Evolutionary conservation across 169 alveolate species (phyloP).

Genomic region (Perkinsus olseni): DNA sequence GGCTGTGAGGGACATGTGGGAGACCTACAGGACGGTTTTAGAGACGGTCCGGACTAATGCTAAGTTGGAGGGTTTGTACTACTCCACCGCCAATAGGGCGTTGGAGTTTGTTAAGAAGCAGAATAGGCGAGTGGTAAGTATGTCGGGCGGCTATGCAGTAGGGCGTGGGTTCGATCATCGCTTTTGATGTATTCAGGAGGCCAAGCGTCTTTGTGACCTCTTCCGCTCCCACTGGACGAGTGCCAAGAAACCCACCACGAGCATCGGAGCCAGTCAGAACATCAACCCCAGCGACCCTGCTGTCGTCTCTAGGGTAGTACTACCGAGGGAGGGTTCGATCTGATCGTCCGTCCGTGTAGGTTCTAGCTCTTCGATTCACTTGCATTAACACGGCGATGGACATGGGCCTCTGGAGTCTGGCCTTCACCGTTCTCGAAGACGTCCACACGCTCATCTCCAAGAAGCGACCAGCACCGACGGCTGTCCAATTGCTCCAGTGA

Average conservation of each 20-base stretch:
- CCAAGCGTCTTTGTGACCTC: background rate
- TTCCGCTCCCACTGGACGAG: background rate
- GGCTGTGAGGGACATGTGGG: background rate
- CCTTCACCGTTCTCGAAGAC: background rate
- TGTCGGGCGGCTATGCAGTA: background rate
- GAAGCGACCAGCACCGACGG: background rate
- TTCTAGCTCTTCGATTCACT: background rate
- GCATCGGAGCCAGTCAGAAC: background rate
- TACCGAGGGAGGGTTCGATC: background rate
- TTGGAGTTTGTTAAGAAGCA: background rate
- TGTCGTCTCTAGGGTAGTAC: background rate
- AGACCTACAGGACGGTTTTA: background rate
- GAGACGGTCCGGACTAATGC: background rate
- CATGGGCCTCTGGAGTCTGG: background rate
- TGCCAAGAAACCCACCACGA: background rate
- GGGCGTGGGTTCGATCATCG: background rate
- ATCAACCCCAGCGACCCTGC: background rate
- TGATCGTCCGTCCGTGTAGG: background rate
- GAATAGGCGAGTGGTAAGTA: background rate
- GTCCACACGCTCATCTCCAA: background rate
- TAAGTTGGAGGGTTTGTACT: background rate
- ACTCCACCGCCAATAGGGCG: background rate
- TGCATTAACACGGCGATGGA: background rate
- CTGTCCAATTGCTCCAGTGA: background rate
- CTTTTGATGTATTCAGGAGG: background rate